These are phyloP conservation scores for Atractiella rhizophila DNA, from an alignment of 768 basidiomycete genomes.

Conservation along the genomic window DNA sequence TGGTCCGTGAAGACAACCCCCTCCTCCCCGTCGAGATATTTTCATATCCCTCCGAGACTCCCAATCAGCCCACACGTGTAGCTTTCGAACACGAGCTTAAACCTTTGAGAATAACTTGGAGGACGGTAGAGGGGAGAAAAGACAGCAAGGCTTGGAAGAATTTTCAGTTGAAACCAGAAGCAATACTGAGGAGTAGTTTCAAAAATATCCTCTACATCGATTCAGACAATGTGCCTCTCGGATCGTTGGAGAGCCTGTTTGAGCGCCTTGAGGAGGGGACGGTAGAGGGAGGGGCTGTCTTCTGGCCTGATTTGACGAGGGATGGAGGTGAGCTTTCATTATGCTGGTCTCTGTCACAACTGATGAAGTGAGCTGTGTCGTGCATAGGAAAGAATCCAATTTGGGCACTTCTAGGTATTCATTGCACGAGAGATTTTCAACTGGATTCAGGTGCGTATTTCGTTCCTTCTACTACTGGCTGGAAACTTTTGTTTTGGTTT, in stretches of 20 bases:
- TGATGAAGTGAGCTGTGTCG: too few relatives aligned
- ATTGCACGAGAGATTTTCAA: constrained; percentile 22
- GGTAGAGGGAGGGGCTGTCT: constrained; percentile 19
- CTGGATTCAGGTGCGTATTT: constrained; percentile 21
- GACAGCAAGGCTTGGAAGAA: constrained; percentile 22
- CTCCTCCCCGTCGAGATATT: constrained; percentile 25
- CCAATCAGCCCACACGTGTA: constrained; percentile 7
- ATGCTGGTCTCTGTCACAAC: too few relatives aligned
- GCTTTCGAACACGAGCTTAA: too few relatives aligned
- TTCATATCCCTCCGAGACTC: constrained; percentile 23
- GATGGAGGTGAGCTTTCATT: constrained; percentile 18
- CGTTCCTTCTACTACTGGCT: neutral
- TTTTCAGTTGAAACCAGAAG: constrained; percentile 22
- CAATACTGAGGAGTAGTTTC: constrained; percentile 22
- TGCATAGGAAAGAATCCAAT: too few relatives aligned
- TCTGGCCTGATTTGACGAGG: constrained; percentile 27
- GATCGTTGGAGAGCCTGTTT: constrained; percentile 24
- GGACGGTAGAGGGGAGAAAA: constrained; percentile 15
- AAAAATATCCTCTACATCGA: constrained; percentile 25
- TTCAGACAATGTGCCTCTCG: constrained; percentile 23
- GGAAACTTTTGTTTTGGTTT: neutral
- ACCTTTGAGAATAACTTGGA: too few relatives aligned
- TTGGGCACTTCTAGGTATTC: constrained; percentile 22
- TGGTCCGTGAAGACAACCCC: constrained; percentile 19
- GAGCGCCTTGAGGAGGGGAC: constrained; percentile 19